Conservation (phyloP, 2,329 filamentous ascomycete species). For the Sporothrix humicola region DNA sequence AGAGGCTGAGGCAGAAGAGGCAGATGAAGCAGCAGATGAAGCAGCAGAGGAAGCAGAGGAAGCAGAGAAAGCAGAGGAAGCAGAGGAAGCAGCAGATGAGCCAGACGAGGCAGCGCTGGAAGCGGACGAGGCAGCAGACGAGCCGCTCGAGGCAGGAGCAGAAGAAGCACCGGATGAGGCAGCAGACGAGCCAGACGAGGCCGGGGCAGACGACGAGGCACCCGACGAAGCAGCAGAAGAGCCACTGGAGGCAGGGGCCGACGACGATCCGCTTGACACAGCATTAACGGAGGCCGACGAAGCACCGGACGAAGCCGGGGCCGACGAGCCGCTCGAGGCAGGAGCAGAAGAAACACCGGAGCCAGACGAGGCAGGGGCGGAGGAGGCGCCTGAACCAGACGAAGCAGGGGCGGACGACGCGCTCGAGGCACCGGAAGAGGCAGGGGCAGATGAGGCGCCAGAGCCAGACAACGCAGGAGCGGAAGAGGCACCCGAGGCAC, state of each 20-base stretch:
- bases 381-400: background rate
- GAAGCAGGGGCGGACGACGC: background rate
- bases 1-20: background rate
- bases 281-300: too few relatives aligned
- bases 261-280: background rate
- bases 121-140: constrained; percentile 3
- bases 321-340: background rate
- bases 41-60: background rate
- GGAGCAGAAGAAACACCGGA: background rate
- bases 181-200: background rate
- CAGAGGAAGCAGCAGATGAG: background rate
- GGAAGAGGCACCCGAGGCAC: background rate
- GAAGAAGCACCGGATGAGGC: background rate
- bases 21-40: background rate
- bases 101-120: background rate
- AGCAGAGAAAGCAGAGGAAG: background rate
- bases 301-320: too few relatives aligned
- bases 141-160: background rate
- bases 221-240: background rate
- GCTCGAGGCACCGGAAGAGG: background rate
- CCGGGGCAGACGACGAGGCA: background rate
- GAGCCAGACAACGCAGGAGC: background rate
- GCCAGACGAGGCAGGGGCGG: constrained; percentile 1
- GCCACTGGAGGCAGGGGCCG: background rate
- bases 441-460: background rate